Evolutionary conservation across 768 basidiomycete species (phyloP), one percentile per base, ranked within the genome.

Genomic region (Daedalea quercina): DNA sequence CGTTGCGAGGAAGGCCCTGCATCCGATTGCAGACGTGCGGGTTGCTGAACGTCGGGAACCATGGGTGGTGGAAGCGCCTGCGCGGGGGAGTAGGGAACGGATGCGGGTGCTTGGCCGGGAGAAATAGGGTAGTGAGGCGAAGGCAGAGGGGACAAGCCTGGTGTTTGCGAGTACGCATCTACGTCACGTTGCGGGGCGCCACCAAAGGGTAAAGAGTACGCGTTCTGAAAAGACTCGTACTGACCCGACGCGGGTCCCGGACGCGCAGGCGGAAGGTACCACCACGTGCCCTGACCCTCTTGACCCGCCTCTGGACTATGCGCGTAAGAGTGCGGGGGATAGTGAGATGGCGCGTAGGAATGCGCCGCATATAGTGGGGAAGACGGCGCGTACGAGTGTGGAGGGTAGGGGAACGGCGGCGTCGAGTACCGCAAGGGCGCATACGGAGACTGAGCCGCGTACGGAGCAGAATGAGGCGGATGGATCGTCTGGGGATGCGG

Each of bases 211-310:
- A 58, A 57, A 40, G 53, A 54, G 52, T 63, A 65, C 33, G 56
- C 55, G 44, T 55, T 53, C 33, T 56, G 57, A 45, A 53, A 58
- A 24, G 60, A 58, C 33, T 60, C 58, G 45, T 57, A 61, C 54
- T 61, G 59, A 19, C 55, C 52, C 12, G 60, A 58, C n/a, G 57
- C 56, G 13, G 56, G 67, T 40, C 37, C 37, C 7, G 13, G 37
- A 23, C 49, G 64, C 56, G 50, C 67, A 2, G 59, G 56, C 2
- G 72, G 71, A 20, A 77, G 59, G 55, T 80, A 81, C 73, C 76
- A 83, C 78, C 79, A 81, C 1, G 70, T 65, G n/a, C 73, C 74
- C 54, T 70, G 76, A n/a, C 65, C 65, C 4, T 77, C 77, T n/a
- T 65, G 61, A 3, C 71, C 70, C 17, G 47, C 13, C 4, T 59